Evolutionary conservation across 306 rosid species (phyloP), one percentile per base, ranked within the genome.

Genomic region (Erythrophleum fordii): DNA sequence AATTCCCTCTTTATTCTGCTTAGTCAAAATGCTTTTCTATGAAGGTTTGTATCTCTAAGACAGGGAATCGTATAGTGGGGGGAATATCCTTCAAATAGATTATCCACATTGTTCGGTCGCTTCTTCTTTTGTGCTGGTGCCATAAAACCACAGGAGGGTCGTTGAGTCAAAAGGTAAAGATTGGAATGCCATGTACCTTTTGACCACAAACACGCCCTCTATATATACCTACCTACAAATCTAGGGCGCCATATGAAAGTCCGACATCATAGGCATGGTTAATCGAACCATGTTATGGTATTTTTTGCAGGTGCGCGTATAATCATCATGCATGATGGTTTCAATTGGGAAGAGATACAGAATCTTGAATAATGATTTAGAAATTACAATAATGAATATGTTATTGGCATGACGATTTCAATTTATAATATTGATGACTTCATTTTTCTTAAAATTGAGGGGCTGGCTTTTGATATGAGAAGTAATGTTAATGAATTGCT

Each of bases 71-170:
- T 11, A 45, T 26, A 29, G 77, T 58, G 74, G 77, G 55, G 23
- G 82, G 61, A n/a, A 77, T 80, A 83, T 83, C 72, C 58, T 64
- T 72, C 71, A 16, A 29, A 44, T 45, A 31, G 82, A 80, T 84
- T 53, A 66, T 72, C 82, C 82, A 84, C 75, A 64, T 76, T 80
- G 82, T 61, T 76, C 26, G 76, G 75, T 75, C 82, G 75, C 55
- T 46, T 39, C 67, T 45, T 26, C 4, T 22, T 25, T 45, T 74
- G 20, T 52, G 59, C 18, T 34, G 62, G 48, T 75, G 66, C 41
- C 72, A 60, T 61, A 53, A 79, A 69, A n/a, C 35, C 62, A 83
- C 11, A 58, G 41, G 52, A 83, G 39, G 37, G 31, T 42, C 11
- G 65, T 58, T 26, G 35, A 58, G 65, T 58, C 65, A 58, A 58